Conservation (phyloP, 495 filamentous ascomycete species). For the Daldinia bambusicola region DNA sequence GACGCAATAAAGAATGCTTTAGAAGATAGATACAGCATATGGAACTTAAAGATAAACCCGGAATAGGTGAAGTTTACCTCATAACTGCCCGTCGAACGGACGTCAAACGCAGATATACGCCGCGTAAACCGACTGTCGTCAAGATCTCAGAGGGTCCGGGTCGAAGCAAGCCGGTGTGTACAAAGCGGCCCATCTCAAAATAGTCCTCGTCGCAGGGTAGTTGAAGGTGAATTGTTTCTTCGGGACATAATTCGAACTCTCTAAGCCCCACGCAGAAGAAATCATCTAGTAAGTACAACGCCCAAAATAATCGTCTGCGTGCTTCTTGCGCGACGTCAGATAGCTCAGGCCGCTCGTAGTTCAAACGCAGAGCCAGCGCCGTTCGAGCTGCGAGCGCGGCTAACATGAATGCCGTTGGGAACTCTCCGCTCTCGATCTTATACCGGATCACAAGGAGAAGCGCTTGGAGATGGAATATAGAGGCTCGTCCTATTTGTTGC, state of each 20-base stretch:
- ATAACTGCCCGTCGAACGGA: constrained; percentile 42
- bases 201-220: constrained; percentile 46
- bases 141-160: constrained; percentile 23
- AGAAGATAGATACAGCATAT: not conserved
- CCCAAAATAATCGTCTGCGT: constrained; percentile 47
- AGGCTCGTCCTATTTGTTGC: constrained; percentile 43
- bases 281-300: constrained; percentile 44
- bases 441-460: constrained; percentile 47
- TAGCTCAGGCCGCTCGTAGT: constrained; percentile 46
- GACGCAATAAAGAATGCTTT: not conserved
- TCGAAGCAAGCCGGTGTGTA: constrained; percentile 35
- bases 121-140: constrained; percentile 34
- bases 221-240: constrained; percentile 46
- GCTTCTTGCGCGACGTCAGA: constrained; percentile 46
- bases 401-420: constrained; percentile 47
- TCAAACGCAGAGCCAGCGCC: constrained; percentile 44
- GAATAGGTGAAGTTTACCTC: constrained; percentile 23
- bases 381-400: constrained; percentile 45
- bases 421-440: constrained; percentile 43
- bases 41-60: not conserved
- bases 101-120: constrained; percentile 40
- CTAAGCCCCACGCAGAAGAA: constrained; percentile 46
- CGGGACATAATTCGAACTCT: constrained; percentile 46
- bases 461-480: constrained; percentile 47
- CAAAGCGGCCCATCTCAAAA: constrained; percentile 37